Evolutionary conservation across 2,329 filamentous ascomycete genomes (phyloP).

Genomic region (Ascochyta rabiei): DNA sequence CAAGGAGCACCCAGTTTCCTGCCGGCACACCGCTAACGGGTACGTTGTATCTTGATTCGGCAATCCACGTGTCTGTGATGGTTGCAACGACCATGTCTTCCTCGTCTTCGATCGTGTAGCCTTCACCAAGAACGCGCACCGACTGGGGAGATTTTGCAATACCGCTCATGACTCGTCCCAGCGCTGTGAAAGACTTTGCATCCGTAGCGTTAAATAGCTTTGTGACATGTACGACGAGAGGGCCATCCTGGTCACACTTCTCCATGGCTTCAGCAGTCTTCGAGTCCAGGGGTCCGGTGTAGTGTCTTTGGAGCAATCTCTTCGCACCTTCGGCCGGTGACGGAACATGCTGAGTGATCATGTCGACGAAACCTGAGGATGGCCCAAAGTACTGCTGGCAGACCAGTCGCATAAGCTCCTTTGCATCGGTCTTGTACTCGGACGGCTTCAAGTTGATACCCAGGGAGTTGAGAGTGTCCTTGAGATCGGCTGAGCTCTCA

Average conservation of each 20-base stretch:
- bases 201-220: constrained; percentile 92
- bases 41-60: constrained; percentile 91
- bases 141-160: constrained; percentile 81
- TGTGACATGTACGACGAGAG: constrained; percentile 87
- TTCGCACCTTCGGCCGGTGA: constrained; percentile 81
- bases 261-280: constrained; percentile 81
- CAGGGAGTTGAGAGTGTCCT: constrained; percentile 75
- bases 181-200: constrained; percentile 87
- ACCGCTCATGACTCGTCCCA: constrained; percentile 91
- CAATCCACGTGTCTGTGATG: constrained; percentile 85
- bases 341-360: constrained; percentile 88
- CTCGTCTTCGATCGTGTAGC: constrained; percentile 94
- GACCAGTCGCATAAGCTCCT: constrained; percentile 83
- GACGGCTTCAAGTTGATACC: constrained; percentile 90
- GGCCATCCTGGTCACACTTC: constrained; percentile 84
- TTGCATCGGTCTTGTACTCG: constrained; percentile 88
- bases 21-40: constrained; percentile 90
- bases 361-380: constrained; percentile 90
- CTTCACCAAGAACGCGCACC: constrained; percentile 91
- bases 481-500: constrained; percentile 83
- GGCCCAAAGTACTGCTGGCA: constrained; percentile 96
- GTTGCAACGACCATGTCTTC: constrained; percentile 94
- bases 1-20: constrained; percentile 89
- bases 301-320: constrained; percentile 81
- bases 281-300: constrained; percentile 86